phyloP scores from a whole-genome alignment of 257 asterid species.

The Nicotiana tabacum region DNA sequence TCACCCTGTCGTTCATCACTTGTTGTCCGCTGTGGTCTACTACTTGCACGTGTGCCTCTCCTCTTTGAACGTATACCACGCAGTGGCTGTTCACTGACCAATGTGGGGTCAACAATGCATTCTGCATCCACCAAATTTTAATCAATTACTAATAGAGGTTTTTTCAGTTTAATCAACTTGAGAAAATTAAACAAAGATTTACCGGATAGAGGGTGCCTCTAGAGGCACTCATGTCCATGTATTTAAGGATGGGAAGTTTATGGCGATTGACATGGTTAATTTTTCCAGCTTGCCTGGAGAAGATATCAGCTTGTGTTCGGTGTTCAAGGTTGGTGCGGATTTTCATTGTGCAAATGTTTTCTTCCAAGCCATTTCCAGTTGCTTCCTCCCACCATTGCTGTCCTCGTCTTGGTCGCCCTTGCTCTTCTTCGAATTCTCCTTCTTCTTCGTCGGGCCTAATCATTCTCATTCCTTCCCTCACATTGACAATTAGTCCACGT shows the following conservation, averaged over 20 bases:
- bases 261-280: conserved; percentile 39
- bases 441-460: conserved; percentile 41
- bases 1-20: conserved; percentile 58
- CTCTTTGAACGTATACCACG: conserved; percentile 50
- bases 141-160: background rate
- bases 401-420: background rate
- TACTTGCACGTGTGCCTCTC: conserved; percentile 51
- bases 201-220: conserved; percentile 56
- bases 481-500: conserved; percentile 52
- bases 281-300: conserved; percentile 62
- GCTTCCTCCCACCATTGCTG: background rate
- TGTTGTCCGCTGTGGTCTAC: conserved; percentile 42
- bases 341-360: conserved; percentile 46
- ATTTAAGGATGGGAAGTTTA: conserved; percentile 54
- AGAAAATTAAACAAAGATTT: background rate
- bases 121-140: conserved; percentile 20
- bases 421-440: conserved; percentile 12
- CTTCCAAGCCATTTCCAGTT: conserved; percentile 39
- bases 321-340: conserved; percentile 37
- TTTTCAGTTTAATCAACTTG: background rate
- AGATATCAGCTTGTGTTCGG: conserved; percentile 43
- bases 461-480: conserved; percentile 33
- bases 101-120: conserved; percentile 47
- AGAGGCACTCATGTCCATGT: conserved; percentile 70
- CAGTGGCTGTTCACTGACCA: conserved; percentile 56